phyloP scores from a whole-genome alignment of 2,329 filamentous ascomycete species.

The Xylogone sp. region DNA sequence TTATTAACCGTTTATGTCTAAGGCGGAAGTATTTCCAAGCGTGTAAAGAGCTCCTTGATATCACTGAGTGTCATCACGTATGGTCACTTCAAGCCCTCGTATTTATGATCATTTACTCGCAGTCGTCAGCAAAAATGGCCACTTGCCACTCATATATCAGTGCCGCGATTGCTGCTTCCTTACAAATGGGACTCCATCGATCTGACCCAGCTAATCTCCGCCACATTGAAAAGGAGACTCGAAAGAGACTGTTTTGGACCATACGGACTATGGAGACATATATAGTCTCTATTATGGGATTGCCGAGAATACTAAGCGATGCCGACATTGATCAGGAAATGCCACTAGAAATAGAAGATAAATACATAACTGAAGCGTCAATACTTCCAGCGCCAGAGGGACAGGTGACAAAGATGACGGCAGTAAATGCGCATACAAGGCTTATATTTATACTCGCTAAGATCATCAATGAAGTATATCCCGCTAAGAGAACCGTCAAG shows the following conservation, averaged over 20 bases:
- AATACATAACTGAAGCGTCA: slow-evolving; percentile 40
- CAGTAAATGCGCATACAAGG: slow-evolving; percentile 56
- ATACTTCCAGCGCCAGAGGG: slow-evolving; percentile 51
- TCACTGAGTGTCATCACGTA: background rate
- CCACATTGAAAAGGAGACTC: background rate
- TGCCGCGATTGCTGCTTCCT: background rate
- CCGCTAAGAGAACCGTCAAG: slow-evolving; percentile 34
- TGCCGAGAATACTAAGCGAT: slow-evolving; percentile 44
- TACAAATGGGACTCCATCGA: background rate
- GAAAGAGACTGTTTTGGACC: slow-evolving; percentile 39
- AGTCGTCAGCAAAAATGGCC: background rate
- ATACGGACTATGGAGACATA: slow-evolving; percentile 47
- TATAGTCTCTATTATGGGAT: slow-evolving; percentile 43
- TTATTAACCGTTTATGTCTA: slow-evolving; percentile 37
- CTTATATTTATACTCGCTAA: slow-evolving; percentile 55
- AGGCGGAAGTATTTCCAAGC: slow-evolving; percentile 70
- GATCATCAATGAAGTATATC: slow-evolving; percentile 61
- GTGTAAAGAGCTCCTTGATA: slow-evolving; percentile 45
- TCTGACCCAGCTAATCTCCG: slow-evolving; percentile 22
- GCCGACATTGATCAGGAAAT: slow-evolving; percentile 47
- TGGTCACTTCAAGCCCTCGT: background rate
- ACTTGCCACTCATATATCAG: background rate
- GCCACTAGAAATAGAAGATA: slow-evolving; percentile 40
- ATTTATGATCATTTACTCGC: background rate
- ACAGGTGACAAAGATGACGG: slow-evolving; percentile 54